Evolutionary conservation across 176 grass and related monocot species (phyloP), one percentile per base, ranked within the genome.

Genomic region (Cenchrus americanus): DNA sequence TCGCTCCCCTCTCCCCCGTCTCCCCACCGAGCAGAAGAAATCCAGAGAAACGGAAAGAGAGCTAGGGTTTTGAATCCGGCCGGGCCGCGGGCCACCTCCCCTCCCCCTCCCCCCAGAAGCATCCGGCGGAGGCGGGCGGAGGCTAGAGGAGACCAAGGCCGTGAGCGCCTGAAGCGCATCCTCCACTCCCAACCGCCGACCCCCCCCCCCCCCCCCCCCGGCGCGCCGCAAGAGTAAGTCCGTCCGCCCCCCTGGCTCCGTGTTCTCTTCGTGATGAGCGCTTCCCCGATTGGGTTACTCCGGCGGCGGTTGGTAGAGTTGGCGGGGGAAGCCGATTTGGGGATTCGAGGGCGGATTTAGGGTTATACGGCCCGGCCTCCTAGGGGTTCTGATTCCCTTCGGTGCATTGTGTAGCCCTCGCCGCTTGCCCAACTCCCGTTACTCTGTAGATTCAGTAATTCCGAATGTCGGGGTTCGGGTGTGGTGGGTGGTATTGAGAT

Each of bases 11-110:
- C 49, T 5, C 22, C 22, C 34, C 34, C 34, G 34, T 1, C n/a
- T 37, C 34, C 34, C 12, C n/a, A n/a, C n/a, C 14, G 6, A 67
- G 11, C 9, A 22, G 24, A 65, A 49, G 62, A 37, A n/a, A 22
- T 0, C 9, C 6, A 4, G 47, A 67, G 21, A 17, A 23, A 23
- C 12, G 19, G 24, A 14, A 3, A 43, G 6, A 62, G 37, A 50
- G 19, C 61, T 84, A 84, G 82, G 71, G 71, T 84, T 84, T 76
- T 64, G 70, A 54, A 63, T 65, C 58, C 70, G n/a, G 2, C 58
- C 70, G n/a, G 2, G 13, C 55, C 13, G 64, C 71, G 22, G 53
- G 64, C 80, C 75, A 24, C 9, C 50, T 14, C 32, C 69, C 12
- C 19, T 5, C 14, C 22, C n/a, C 58, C 77, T 63, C 59, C n/a